phyloP scores from a whole-genome alignment of 2,329 filamentous ascomycete genomes.

The Chrysosporium keratinophilum region DNA sequence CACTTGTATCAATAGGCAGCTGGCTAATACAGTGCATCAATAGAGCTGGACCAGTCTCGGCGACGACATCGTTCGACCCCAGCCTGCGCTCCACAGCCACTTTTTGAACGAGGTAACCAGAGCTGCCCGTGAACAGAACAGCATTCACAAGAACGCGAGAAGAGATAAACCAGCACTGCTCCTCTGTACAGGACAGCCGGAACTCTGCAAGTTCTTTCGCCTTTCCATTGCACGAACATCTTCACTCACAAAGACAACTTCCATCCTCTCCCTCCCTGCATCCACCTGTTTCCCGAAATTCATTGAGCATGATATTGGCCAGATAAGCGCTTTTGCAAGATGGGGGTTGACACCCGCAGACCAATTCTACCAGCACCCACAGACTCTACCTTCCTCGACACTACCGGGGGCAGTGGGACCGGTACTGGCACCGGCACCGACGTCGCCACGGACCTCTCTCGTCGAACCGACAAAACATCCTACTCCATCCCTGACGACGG shows the following conservation, averaged over 20 bases:
- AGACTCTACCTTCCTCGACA: slow-evolving; percentile 39
- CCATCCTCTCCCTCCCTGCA: not conserved
- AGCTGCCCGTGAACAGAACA: not conserved
- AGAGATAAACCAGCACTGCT: not conserved
- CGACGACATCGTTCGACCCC: no score
- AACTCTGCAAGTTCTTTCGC: slow-evolving; percentile 7
- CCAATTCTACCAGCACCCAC: slow-evolving; percentile 42
- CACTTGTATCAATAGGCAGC: no score
- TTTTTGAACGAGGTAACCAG: not conserved
- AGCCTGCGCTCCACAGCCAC: no score
- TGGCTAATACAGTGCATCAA: no score
- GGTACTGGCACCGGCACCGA: slow-evolving; percentile 42
- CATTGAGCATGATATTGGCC: slow-evolving; percentile 29
- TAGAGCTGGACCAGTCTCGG: no score
- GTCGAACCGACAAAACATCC: slow-evolving; percentile 41
- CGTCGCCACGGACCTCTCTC: slow-evolving; percentile 42
- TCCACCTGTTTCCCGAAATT: slow-evolving; percentile 10
- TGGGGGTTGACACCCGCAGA: slow-evolving; percentile 42
- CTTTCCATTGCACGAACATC: not conserved
- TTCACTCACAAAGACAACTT: not conserved
- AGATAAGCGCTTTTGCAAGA: slow-evolving; percentile 29
- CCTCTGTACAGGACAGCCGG: not conserved
- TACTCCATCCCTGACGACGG: slow-evolving; percentile 45
- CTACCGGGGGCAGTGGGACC: slow-evolving; percentile 32
- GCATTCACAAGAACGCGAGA: not conserved